phyloP scores from a whole-genome alignment of 2,329 filamentous ascomycete species.

The Penicillium crustosum region DNA sequence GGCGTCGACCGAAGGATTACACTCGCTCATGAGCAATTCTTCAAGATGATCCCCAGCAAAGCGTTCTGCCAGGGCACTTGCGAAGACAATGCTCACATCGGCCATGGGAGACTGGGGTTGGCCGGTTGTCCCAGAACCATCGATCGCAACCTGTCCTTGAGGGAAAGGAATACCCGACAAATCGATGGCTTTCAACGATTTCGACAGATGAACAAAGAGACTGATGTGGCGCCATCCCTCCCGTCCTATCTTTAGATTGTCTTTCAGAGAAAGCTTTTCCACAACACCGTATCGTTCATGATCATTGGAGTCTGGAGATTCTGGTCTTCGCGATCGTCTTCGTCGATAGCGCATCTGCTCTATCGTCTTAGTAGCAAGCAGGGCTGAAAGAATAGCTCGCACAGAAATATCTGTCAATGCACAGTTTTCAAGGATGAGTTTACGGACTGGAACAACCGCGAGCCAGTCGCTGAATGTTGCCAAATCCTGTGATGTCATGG shows the following conservation, averaged over 20 bases:
- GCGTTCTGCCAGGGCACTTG: conserved; percentile 73
- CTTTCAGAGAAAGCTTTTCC: conserved; percentile 83
- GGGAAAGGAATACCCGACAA: conserved; percentile 83
- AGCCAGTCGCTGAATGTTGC: conserved; percentile 90
- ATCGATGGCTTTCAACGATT: conserved; percentile 81
- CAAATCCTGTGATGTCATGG: conserved; percentile 78
- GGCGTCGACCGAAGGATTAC: conserved; percentile 68
- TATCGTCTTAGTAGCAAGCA: conserved; percentile 74
- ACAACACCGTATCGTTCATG: conserved; percentile 63
- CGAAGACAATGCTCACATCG: conserved; percentile 66
- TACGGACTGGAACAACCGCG: conserved; percentile 85
- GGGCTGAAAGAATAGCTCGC: conserved; percentile 78
- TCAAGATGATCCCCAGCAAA: conserved; percentile 74
- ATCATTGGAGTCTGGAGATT: conserved; percentile 31
- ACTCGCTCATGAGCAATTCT: conserved; percentile 79
- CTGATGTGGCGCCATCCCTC: conserved; percentile 92
- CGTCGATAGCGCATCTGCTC: conserved; percentile 56
- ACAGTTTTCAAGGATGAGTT: conserved; percentile 82
- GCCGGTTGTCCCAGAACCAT: conserved; percentile 21
- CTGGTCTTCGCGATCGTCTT: conserved; percentile 40
- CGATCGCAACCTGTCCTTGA: conserved; percentile 33
- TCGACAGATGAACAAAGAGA: conserved; percentile 86
- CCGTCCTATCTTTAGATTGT: conserved; percentile 77
- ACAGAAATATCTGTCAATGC: conserved; percentile 84
- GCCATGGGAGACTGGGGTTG: conserved; percentile 16